Percentiles rank a stretch among this genome's conserved stretches.
Evolutionary conservation across 306 rosid species (phyloP).

Genomic region (Arachis hypogaea): DNA sequence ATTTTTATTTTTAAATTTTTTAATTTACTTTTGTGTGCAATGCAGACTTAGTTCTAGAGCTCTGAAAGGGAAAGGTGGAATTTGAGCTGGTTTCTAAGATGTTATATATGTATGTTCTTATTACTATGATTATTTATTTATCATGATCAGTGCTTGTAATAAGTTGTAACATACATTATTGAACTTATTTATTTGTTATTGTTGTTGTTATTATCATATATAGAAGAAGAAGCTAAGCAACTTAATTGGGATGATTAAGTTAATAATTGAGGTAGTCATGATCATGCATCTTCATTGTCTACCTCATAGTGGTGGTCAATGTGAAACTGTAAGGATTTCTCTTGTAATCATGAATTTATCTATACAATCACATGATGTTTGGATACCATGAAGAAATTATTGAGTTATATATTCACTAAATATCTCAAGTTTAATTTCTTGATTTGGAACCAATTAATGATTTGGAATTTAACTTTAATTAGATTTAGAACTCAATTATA

Average conservation of each 20-base stretch:
- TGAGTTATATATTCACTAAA: too few relatives aligned
- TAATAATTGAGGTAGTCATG: constrained; percentile 50
- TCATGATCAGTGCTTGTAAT: constrained; percentile 15
- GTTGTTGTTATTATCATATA: neutral
- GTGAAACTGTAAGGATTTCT: constrained; percentile 43
- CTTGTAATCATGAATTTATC: constrained; percentile 26
- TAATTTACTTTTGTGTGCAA: constrained; percentile 8
- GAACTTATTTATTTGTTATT: too few relatives aligned
- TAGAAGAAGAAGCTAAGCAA: neutral
- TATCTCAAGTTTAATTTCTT: too few relatives aligned
- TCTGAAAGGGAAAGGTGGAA: constrained; percentile 54
- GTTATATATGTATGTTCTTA: too few relatives aligned
- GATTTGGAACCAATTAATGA: too few relatives aligned
- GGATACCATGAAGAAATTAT: too few relatives aligned
- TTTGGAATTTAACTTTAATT: too few relatives aligned
- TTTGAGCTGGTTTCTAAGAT: constrained; percentile 11
- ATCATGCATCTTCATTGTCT: constrained; percentile 41
- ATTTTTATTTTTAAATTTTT: too few relatives aligned
- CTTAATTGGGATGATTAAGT: constrained; percentile 32
- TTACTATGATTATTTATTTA: constrained; percentile 38
- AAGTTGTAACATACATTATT: constrained; percentile 14
- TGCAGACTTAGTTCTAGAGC: constrained; percentile 87
- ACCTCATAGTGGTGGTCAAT: constrained; percentile 38
- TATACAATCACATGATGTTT: neutral
- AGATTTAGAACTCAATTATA: too few relatives aligned